Evolutionary conservation across 2,329 filamentous ascomycete species (phyloP).

Genomic region (Alternaria viburni): DNA sequence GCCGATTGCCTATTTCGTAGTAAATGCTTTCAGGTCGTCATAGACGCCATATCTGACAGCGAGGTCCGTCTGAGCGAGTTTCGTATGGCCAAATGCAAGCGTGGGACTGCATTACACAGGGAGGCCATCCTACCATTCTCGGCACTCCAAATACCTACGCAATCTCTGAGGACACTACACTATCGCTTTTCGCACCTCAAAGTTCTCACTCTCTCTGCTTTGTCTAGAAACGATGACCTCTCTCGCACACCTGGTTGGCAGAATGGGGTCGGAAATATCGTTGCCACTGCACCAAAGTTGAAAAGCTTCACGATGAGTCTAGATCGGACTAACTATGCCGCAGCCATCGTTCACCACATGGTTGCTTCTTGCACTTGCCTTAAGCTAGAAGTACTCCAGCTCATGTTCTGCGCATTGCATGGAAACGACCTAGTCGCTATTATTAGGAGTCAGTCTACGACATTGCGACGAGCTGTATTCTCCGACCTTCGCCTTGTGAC

Average conservation of each 20-base stretch:
- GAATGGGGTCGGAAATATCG: constrained; percentile 25
- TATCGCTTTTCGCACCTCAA: constrained; percentile 20
- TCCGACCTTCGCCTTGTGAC: constrained; percentile 16
- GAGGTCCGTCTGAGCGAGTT: constrained; percentile 27
- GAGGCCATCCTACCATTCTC: constrained; percentile 21
- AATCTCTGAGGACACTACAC: constrained; percentile 15
- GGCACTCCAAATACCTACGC: constrained; percentile 17
- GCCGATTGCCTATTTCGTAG: constrained; percentile 24
- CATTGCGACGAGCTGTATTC: constrained; percentile 20
- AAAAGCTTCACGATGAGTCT: constrained; percentile 29
- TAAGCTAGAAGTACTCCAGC: constrained; percentile 18
- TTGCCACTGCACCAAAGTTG: constrained; percentile 23
- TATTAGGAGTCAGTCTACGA: constrained; percentile 17
- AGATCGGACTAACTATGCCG: constrained; percentile 20
- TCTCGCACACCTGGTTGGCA: constrained; percentile 29
- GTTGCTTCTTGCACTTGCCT: constrained; percentile 16
- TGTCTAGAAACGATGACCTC: constrained; percentile 12
- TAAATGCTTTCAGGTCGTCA: constrained; percentile 29
- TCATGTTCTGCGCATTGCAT: constrained; percentile 23
- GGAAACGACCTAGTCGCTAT: constrained; percentile 23
- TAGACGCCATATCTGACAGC: constrained; percentile 30
- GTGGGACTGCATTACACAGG: constrained; percentile 10
- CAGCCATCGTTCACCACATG: constrained; percentile 24
- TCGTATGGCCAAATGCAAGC: constrained; percentile 24
- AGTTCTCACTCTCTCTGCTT: constrained; percentile 27